phyloP scores from a whole-genome alignment of 176 grass and related monocot genomes.

The Paspalum vaginatum region DNA sequence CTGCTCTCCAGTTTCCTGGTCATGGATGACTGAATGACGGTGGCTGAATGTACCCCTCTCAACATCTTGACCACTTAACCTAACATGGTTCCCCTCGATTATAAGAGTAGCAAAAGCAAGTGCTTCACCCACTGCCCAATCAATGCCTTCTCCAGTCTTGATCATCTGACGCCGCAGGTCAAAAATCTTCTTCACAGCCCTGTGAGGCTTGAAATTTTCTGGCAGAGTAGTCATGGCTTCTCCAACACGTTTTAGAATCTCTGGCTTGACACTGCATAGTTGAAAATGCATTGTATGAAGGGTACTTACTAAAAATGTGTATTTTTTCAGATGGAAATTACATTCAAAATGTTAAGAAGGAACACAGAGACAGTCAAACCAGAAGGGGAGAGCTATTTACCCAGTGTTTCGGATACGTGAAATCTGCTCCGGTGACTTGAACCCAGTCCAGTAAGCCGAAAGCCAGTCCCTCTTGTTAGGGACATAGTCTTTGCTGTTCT shows the following conservation, averaged over 20 bases:
- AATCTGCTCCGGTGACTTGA: slow-evolving; percentile 98
- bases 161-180: slow-evolving; percentile 83
- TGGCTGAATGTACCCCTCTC: slow-evolving; percentile 99
- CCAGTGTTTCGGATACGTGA: slow-evolving; percentile 95
- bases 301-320: not conserved
- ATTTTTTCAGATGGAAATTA: not conserved
- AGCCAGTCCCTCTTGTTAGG: slow-evolving; percentile 95
- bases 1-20: slow-evolving; percentile 82
- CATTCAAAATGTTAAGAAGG: slow-evolving; percentile 17
- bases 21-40: slow-evolving; percentile 86
- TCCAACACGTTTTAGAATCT: slow-evolving; percentile 96
- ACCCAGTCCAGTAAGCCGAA: slow-evolving; percentile 97
- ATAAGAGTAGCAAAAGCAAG: slow-evolving; percentile 96
- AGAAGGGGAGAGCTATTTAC: slow-evolving; percentile 49
- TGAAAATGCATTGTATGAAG: slow-evolving; percentile 34
- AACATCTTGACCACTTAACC: slow-evolving; percentile 97
- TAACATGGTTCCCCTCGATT: slow-evolving; percentile 94
- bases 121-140: slow-evolving; percentile 95
- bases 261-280: slow-evolving; percentile 82
- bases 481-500: slow-evolving; percentile 86
- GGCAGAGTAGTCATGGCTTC: slow-evolving; percentile 88
- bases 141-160: slow-evolving; percentile 87
- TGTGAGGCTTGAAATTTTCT: slow-evolving; percentile 94
- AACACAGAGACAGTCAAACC: not conserved
- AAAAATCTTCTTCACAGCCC: slow-evolving; percentile 98